Conservation (phyloP, 805 yeast species). For the Candida bentonensis region DNA sequence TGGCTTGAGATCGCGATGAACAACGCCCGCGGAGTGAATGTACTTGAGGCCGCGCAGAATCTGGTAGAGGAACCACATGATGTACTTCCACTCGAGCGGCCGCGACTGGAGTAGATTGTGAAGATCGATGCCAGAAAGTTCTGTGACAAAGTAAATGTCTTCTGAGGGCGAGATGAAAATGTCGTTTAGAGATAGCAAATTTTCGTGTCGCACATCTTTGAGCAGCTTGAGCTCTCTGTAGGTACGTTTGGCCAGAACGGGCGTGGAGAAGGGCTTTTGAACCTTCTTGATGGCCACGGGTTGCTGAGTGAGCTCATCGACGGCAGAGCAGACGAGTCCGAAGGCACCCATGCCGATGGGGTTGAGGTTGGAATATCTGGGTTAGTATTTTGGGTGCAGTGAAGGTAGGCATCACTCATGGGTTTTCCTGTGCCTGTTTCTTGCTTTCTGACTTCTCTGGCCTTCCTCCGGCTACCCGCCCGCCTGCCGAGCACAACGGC, state of each 20-base stretch:
- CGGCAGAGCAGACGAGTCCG: constrained; percentile 94
- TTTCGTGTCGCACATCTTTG: constrained; percentile 90
- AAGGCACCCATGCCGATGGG: constrained; percentile 99
- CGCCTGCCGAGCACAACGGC: too few relatives aligned
- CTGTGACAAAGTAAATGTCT: constrained; percentile 92
- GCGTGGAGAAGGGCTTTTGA: constrained; percentile 92
- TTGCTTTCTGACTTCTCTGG: not conserved
- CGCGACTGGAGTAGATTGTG: constrained; percentile 83
- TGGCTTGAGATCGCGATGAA: constrained; percentile 81
- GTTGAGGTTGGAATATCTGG: constrained; percentile 73
- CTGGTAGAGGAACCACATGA: constrained; percentile 92
- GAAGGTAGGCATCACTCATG: not conserved
- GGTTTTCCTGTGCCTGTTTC: not conserved
- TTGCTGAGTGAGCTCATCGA: constrained; percentile 78
- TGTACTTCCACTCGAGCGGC: constrained; percentile 91
- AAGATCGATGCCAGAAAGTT: constrained; percentile 90
- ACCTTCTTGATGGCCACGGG: constrained; percentile 95
- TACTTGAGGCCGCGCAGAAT: constrained; percentile 76
- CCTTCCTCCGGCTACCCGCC: too few relatives aligned
- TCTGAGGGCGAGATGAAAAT: constrained; percentile 89
- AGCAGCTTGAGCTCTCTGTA: constrained; percentile 88
- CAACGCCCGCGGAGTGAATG: constrained; percentile 85
- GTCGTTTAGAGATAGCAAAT: constrained; percentile 82
- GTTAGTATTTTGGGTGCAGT: not conserved
- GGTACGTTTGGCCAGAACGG: constrained; percentile 91